Base-by-base conservation (phyloP, 768 basidiomycete genomes). In the Rhizopogon vinicolor region DNA sequence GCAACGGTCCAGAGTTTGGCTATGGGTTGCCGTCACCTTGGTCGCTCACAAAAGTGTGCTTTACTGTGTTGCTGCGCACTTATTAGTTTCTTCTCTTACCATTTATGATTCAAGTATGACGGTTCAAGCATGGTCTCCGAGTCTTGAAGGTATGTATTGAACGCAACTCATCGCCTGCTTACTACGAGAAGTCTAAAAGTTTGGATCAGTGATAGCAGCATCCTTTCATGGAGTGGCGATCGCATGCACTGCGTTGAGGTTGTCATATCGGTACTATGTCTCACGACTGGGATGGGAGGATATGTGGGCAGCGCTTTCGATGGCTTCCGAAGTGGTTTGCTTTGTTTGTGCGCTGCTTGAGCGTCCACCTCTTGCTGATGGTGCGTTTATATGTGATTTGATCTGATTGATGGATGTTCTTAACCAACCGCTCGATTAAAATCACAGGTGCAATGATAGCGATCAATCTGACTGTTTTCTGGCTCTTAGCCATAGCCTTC, bases 251-350 rank as follows among this genome's bases (percentile, higher is more conserved):
- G 6, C 58, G 3, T 62, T 69, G 18, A 58, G 63, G 48, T 13
- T 71, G 10, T 3, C 16, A 7, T 64, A 64, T 53, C 61, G 65
- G 19, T 62, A 60, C 59, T 44, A 58, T 41, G 60, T 57, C 44
- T 25, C 53, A 3, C 50, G 41, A 22, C 63, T 71, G 29, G 62
- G 69, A 62, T 69, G 67, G 69, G 68, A 71, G 39, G 69, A 69
- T 29, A 54, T 44, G 3, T 64, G 58, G 60, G 65, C 65, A 8
- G 45, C 51, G 14, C 43, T 67, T 2, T 69, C 65, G 2, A 57
- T 69, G 18, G 41, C 6, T 18, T 45, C 35, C n/a, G 67, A 67
- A 7, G 14, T 61, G 2, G 0, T 54, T 22, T 60, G 60, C 52
- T 45, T 68, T 4, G 49, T 40, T 5, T 39, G 57, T 5, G 42